Base-by-base conservation (phyloP, 2,329 filamentous ascomycete genomes). In the Ascosphaera aggregata region DNA sequence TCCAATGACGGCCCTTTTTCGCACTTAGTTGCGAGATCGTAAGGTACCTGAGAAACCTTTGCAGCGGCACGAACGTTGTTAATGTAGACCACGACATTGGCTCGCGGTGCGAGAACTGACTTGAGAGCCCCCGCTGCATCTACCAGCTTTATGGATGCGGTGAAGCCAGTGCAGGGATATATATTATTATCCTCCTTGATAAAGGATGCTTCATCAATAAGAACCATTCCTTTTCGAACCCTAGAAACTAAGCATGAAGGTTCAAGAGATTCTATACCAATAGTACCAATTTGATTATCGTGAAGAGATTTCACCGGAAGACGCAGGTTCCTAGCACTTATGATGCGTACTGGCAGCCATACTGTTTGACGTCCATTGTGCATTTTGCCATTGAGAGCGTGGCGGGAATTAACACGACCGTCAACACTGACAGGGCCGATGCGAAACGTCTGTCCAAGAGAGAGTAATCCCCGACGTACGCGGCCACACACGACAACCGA, bases 291-390 rank as follows among this genome's bases (percentile, higher is more conserved):
- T 56, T 98, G 86, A 8, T 81, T 82, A 13, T 75, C 67, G 38
- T 75, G 67, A 5, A 95, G 65, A 0, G 67, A 71, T 36, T 73
- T 71, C 0, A 94, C 84, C 0, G 86, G 81, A 2, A 94, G 63
- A 3, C 86, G 73, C 7, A 98, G 63, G 47, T 93, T 92, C 17
- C 86, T 76, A 34, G 94, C 75, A 48, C 85, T 95, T 35, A 80
- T 75, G 39, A 95, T 73, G 34, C 69, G 74, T 4, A 86, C 82
- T 18, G 66, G 66, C 44, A 80, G 73, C 86, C 86, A 95, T 55
- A 81, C 76, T 65, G 71, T 45, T 65, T 70, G 48, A 11, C 22
- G 22, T 27, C 5, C 22, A 27, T 11, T 7, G 11, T 46, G 43
- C 32, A 34, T 38, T 36, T 43, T 47, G n/a, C n/a, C n/a, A n/a